Conservation (phyloP, 371 early-diverging fungal species). For the Blakeslea trispora region DNA sequence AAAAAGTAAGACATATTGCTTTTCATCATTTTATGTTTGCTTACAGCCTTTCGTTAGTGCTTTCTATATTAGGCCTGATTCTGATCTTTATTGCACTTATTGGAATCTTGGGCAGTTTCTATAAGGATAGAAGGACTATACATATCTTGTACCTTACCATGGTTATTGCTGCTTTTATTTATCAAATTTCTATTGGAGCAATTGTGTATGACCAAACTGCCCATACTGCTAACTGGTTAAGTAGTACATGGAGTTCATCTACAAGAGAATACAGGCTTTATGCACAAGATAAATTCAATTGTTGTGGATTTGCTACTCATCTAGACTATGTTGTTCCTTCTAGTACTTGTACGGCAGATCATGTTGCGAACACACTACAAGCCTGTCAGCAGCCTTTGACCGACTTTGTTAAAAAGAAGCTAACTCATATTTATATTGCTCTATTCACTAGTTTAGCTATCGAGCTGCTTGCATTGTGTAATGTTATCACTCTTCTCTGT, state of each 20-base stretch:
- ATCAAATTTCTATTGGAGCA: constrained; percentile 34
- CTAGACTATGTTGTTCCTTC: constrained; percentile 33
- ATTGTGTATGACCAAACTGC: constrained; percentile 45
- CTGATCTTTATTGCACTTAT: constrained; percentile 38
- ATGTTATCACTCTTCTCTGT: constrained; percentile 37
- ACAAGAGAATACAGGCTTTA: constrained; percentile 31
- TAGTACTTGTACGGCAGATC: constrained; percentile 27
- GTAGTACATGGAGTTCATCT: constrained; percentile 32
- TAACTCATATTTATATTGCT: constrained; percentile 36
- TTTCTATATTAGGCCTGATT: constrained; percentile 43
- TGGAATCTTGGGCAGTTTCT: constrained; percentile 40
- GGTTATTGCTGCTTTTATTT: constrained; percentile 36
- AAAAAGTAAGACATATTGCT: constrained; percentile 28
- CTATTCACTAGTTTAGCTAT: constrained; percentile 38
- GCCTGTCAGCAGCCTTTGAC: constrained; percentile 34
- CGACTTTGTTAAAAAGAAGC: constrained; percentile 21
- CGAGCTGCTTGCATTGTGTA: constrained; percentile 37
- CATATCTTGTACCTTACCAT: constrained; percentile 38
- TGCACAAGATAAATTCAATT: constrained; percentile 42
- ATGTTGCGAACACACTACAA: constrained; percentile 26
- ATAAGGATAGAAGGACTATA: constrained; percentile 28
- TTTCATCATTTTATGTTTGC: not conserved
- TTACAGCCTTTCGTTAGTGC: constrained; percentile 24
- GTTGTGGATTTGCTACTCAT: constrained; percentile 39
- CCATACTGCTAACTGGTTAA: constrained; percentile 35